Percentiles rank a stretch among this genome's conserved stretches.
Conservation (phyloP, 2,329 filamentous ascomycete species). For the Tolypocladium tundrense region DNA sequence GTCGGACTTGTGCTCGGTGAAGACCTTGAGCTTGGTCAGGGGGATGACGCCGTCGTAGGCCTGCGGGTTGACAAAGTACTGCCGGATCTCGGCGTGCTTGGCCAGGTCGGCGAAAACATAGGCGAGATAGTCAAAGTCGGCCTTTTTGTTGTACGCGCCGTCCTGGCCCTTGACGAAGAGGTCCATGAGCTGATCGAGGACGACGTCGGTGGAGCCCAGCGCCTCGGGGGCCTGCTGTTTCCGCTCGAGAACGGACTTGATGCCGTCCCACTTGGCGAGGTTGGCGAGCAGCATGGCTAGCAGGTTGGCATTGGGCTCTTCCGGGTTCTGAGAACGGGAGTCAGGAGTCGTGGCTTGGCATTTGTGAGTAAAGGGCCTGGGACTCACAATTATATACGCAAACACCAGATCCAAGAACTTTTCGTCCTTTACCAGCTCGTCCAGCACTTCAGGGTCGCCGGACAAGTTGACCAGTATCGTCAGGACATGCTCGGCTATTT, state of each 20-base stretch:
- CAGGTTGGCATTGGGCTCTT: constrained; percentile 75
- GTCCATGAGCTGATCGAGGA: constrained; percentile 87
- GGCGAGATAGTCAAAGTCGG: constrained; percentile 84
- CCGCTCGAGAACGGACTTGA: constrained; percentile 58
- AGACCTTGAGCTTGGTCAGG: constrained; percentile 83
- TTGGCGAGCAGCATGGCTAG: constrained; percentile 91
- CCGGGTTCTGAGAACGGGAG: constrained; percentile 40
- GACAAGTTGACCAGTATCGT: constrained; percentile 84
- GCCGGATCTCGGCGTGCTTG: constrained; percentile 64
- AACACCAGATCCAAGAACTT: constrained; percentile 69
- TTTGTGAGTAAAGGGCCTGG: background rate
- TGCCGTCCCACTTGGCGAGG: constrained; percentile 66
- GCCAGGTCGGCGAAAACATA: constrained; percentile 92
- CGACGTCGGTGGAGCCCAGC: constrained; percentile 61
- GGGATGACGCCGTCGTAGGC: constrained; percentile 77
- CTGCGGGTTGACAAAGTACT: constrained; percentile 65
- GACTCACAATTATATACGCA: constrained; percentile 59
- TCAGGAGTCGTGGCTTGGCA: background rate
- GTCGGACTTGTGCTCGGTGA: constrained; percentile 79
- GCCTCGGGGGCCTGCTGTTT: constrained; percentile 58
- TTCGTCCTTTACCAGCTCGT: constrained; percentile 65
- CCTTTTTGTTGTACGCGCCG: constrained; percentile 71
- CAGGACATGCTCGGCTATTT: constrained; percentile 86
- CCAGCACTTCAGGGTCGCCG: constrained; percentile 64
- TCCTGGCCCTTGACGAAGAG: constrained; percentile 90